Evolutionary conservation across 768 basidiomycete species (phyloP), one percentile per base, ranked within the genome.

Genomic region (Dentipellis sp.): DNA sequence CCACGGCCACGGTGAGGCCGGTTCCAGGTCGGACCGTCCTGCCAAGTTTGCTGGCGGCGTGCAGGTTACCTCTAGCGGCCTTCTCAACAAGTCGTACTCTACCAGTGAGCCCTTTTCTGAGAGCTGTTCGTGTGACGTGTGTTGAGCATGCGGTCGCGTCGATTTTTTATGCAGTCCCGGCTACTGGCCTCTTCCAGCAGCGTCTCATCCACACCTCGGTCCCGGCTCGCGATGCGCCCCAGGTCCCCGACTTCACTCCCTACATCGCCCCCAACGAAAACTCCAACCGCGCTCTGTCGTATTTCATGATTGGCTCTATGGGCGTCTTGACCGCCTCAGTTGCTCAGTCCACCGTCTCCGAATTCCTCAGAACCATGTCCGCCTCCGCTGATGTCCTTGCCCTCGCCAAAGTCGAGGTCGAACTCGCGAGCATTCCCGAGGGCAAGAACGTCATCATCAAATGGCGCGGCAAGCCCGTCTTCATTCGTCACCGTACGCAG

Each of bases 381-480:
- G 97, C 97, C 21, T 95, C 94, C 39, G 94, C 95, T 37, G 97
- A 99, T 68, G 95, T 99, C 53, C 84, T 98, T 64, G 97, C 97
- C 51, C 80, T 98, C 62, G 97, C 97, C 59, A 98, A 97, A 77
- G 91, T 97, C 59, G 97, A 99, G 74, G 84, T 99, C 58, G 92
- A 95, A 39, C 83, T 99, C 58, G 73, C 75, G 54, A 76, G 73
- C 58, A 98, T 99, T 66, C 97, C 97, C 38, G 93, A 97, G 79
- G 94, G 94, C 72, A 94, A 94, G 82, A 94, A 95, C 69, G 89
- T 88, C 63, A 84, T 95, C 72, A 90, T 94, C 75, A 94, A 97
- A 78, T 99, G 97, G 97, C 90, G 97, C 67, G 97, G 97, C 71
- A 99, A 99, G 79, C 97, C 97, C 62, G 97, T 99, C 54, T 98